Evolutionary conservation across 345 rosid genomes (phyloP), one percentile per base, ranked within the genome.

Genomic region (Mercurialis annua): DNA sequence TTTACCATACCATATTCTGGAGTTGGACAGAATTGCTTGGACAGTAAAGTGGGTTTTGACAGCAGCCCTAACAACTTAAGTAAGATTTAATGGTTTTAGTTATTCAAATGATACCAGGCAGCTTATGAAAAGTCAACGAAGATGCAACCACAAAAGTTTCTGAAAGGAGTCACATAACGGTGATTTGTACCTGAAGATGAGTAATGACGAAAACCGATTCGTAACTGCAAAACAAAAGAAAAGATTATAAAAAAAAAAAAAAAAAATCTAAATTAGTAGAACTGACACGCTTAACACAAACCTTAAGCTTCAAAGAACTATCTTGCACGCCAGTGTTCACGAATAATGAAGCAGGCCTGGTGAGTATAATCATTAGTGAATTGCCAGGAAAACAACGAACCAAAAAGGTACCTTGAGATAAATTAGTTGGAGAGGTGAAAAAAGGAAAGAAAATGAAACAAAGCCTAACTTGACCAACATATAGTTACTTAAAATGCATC

Each of bases 121-220:
- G n/a, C n/a, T n/a, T n/a, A n/a, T n/a, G n/a, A n/a, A n/a, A n/a
- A n/a, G n/a, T n/a, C n/a, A n/a, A n/a, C n/a, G n/a, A n/a, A 50
- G 38, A 58, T 23, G 34, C 34, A 56, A 46, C 38, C 15, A 43
- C 42, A 38, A 49, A 47, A 49, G 23, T 60, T 16, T 24, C 11
- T 44, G 48, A n/a, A n/a, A n/a, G 26, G 5, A 43, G 61, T 61
- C 10, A 52, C 23, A 70, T 48, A 56, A 70, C 60, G 62, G 71
- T n/a, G 38, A 58, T 65, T 72, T 36, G 65, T 85, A 90, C 98
- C 98, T 76, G 88, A 46, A 58, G 96, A 83, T 58, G 98, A 90
- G 76, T 90, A 90, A 70, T 74, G 73, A 20, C 80, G 88, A 18
- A 82, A 67, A 16, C 90, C 90, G 77, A 84, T 78, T 66, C 77